These are phyloP conservation scores for Erythrophleum ivorense DNA, from an alignment of 331 rosid genomes.

Conservation along the genomic window DNA sequence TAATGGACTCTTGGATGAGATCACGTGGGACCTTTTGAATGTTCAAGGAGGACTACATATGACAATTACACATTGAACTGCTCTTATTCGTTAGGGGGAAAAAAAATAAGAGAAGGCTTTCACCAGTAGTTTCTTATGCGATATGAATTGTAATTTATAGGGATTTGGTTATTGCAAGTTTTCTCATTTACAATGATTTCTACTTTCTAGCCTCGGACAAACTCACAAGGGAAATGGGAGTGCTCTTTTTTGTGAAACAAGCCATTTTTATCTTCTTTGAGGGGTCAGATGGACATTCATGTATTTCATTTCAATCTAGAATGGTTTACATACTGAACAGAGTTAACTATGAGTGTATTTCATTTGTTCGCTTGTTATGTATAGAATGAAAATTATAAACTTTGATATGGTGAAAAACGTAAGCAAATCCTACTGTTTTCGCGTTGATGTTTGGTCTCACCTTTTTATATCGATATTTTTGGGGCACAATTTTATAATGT, in stretches of 20 bases:
- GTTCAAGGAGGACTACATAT: constrained; percentile 19
- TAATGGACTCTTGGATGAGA: constrained; percentile 69
- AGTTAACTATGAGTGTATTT: background rate
- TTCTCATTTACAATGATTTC: constrained; percentile 12
- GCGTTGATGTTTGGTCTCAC: background rate
- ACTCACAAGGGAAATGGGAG: background rate
- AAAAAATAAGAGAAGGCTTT: background rate
- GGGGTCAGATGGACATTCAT: background rate
- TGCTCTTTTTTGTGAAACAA: background rate
- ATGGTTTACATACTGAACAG: background rate
- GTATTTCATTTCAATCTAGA: background rate
- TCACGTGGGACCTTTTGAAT: constrained; percentile 59
- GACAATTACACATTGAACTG: constrained; percentile 3
- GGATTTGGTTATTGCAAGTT: constrained; percentile 10
- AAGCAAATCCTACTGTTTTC: background rate
- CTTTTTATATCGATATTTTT: background rate
- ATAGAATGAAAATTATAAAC: background rate
- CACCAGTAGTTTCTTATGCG: background rate
- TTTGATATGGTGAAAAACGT: background rate
- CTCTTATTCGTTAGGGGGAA: background rate
- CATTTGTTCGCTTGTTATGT: background rate
- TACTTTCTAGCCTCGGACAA: constrained; percentile 10
- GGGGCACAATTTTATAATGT: background rate
- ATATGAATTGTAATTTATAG: constrained; percentile 11
- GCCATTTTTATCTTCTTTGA: background rate